Base-by-base conservation (phyloP, 2,329 filamentous ascomycete genomes). In the Fusarium sp. region DNA sequence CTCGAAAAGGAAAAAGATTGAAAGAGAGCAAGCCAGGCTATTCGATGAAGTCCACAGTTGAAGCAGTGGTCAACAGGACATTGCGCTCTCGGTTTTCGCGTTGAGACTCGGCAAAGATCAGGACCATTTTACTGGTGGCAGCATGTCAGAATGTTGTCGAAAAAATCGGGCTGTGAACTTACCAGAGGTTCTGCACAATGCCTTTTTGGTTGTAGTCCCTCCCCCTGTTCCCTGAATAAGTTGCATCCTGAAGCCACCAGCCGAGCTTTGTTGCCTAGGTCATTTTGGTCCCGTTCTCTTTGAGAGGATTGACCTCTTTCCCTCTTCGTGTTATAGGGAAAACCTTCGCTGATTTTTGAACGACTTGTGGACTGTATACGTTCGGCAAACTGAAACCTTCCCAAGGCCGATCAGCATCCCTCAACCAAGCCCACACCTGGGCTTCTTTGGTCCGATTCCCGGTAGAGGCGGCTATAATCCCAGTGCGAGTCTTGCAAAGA, bases 371-470 rank as follows among this genome's bases (percentile, higher is more conserved):
- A 10, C 46, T 44, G 21, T 23, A 19, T 32, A 46, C 18, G 25
- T 35, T 16, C 2, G 37, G 42, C 30, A 35, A 46, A 16, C 13
- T 56, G 15, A 60, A 67, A 9, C 54, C 71, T 59, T 73, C 71
- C 62, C 61, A 54, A 11, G 67, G 71, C 11, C 67, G 67, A 50
- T 73, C 67, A 38, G 32, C 13, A 19, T 38, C 30, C 33, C 42
- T 68, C 19, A 73, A 23, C 71, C 71, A 73, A 37, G 38, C 32
- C 54, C 50, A 50, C 21, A 35, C 28, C 15, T 25, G 44, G 8
- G 50, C 10, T 21, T 11, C 25, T 23, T 56, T 35, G 2, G 43
- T 52, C 6, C 32, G 12, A 18, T 32, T 15, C 19, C 19, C 35
- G 4, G 35, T 23, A 25, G 15, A 35, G 9, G 16, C 5, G 9